These are phyloP conservation scores for Metarhizium anisopliae DNA, from an alignment of 2,329 filamentous ascomycete species.

Conservation along the genomic window DNA sequence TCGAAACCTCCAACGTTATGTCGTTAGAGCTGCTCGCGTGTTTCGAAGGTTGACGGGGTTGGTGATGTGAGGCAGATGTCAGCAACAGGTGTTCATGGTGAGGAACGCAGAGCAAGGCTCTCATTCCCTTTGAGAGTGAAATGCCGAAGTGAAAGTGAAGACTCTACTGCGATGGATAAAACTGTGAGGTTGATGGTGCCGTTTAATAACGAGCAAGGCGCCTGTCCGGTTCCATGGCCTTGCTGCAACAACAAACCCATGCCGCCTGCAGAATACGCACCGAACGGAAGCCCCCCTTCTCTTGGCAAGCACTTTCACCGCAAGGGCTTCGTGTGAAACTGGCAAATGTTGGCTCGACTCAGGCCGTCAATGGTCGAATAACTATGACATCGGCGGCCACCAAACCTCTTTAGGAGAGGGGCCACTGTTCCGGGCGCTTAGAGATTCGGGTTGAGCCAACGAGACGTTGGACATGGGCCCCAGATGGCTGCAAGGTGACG, in stretches of 20 bases:
- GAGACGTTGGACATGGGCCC: neutral
- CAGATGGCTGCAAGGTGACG: conserved; percentile 1
- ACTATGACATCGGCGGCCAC: conserved; percentile 2
- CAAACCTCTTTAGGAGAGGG: conserved; percentile 4
- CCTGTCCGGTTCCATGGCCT: too few species aligned
- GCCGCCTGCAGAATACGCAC: too few species aligned
- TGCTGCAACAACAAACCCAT: too few species aligned
- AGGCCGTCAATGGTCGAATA: conserved; percentile 7
- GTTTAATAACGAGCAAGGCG: neutral
- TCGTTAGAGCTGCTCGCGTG: conserved; percentile 3
- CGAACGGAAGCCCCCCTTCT: too few species aligned
- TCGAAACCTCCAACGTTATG: conserved; percentile 1
- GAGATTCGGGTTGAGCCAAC: conserved; percentile 8
- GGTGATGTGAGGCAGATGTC: neutral
- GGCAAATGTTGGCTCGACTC: too few species aligned
- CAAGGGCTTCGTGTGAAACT: too few species aligned
- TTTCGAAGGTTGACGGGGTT: conserved; percentile 5
- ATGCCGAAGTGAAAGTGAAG: too few species aligned
- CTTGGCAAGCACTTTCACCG: too few species aligned
- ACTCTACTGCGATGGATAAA: too few species aligned
- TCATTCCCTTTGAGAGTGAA: too few species aligned
- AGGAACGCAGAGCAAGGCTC: neutral
- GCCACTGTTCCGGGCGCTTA: conserved; percentile 16
- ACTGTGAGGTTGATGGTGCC: neutral
- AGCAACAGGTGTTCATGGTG: neutral